Evolutionary conservation across 169 alveolate species (phyloP), one percentile per base, ranked within the genome.

Genomic region (Plasmodium vivax): DNA sequence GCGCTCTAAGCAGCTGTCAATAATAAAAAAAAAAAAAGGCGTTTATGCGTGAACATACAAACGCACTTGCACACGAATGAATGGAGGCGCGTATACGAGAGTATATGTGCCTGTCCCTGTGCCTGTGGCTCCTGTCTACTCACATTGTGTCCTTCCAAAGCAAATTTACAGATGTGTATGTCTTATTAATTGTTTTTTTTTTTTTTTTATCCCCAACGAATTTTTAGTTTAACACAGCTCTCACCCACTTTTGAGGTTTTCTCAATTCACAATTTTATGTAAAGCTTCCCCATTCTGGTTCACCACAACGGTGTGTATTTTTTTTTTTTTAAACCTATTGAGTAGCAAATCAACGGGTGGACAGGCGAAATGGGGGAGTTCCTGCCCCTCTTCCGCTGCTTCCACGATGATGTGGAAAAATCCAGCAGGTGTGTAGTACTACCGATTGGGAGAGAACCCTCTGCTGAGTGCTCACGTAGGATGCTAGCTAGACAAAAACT

Each of bases 201-300:
- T 80, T 80, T 47, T 82, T 82, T 77, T 77, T 30, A 30, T 23
- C 68, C 38, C 51, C 8, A 62, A 68, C 77, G 38, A 68, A 68
- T 82, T 82, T 82, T 82, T 51, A 82, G 74, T 82, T 82, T 51
- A 27, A 19, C 16, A 27, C 54, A 82, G 14, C 68, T 38, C 41
- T 23, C 27, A 68, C 7, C 38, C 10, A 23, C 41, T 81, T 82
- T 82, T 16, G 51, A 82, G 88, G 2, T 3, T 32, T 82, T 51
- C 23, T 54, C 41, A 82, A 36, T 82, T 32, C 54, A 82, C 88
- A 54, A 54, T 54, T 51, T 82, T 82, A 82, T 82, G 77, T 51
- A 82, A 82, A 82, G 72, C 62, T 47, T 82, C 23, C 71, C 23
- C 38, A 6, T 68, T 68, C 41, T 68, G 77, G 38, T 30, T 27